A percentile compares a stretch with the other conserved stretches of the same genome.
Evolutionary conservation across 2,329 filamentous ascomycete species (phyloP).

Genomic region (Xylaria hypoxylon): DNA sequence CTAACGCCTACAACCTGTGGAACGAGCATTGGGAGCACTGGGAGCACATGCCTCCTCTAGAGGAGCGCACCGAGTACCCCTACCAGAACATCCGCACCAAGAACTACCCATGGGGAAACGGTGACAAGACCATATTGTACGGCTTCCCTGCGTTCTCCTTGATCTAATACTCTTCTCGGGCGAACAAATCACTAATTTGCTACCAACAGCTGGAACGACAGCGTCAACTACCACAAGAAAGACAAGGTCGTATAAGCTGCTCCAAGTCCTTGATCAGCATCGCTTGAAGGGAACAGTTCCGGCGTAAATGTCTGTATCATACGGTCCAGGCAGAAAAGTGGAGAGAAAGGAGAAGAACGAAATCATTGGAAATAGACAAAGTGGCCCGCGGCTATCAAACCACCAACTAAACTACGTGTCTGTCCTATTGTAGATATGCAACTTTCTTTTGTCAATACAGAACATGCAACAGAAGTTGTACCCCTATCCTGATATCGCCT

Average conservation of each 20-base stretch:
- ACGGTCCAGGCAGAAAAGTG: neutral
- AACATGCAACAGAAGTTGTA: constrained; percentile 9
- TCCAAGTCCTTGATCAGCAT: constrained; percentile 10
- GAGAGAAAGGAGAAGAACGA: constrained; percentile 9
- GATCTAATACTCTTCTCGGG: neutral
- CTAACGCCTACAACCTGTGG: constrained; percentile 94
- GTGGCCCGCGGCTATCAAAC: constrained; percentile 31
- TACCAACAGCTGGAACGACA: constrained; percentile 83
- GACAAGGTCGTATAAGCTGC: constrained; percentile 71
- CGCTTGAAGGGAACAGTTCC: neutral
- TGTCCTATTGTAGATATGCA: constrained; percentile 40
- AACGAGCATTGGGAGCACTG: constrained; percentile 98
- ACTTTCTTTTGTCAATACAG: constrained; percentile 38
- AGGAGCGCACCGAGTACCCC: constrained; percentile 92
- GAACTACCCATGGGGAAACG: constrained; percentile 95
- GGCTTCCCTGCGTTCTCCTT: constrained; percentile 48
- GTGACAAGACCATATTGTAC: constrained; percentile 87
- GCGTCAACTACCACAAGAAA: constrained; percentile 97
- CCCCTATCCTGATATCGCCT: neutral
- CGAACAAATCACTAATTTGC: constrained; percentile 7
- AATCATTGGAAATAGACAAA: constrained; percentile 31
- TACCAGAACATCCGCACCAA: constrained; percentile 98
- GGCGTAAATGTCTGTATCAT: constrained; percentile 11
- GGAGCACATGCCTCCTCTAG: constrained; percentile 83
- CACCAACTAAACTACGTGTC: constrained; percentile 25